These are phyloP conservation scores for Neurospora sp. DNA, from an alignment of 495 filamentous ascomycete species.

Conservation along the genomic window DNA sequence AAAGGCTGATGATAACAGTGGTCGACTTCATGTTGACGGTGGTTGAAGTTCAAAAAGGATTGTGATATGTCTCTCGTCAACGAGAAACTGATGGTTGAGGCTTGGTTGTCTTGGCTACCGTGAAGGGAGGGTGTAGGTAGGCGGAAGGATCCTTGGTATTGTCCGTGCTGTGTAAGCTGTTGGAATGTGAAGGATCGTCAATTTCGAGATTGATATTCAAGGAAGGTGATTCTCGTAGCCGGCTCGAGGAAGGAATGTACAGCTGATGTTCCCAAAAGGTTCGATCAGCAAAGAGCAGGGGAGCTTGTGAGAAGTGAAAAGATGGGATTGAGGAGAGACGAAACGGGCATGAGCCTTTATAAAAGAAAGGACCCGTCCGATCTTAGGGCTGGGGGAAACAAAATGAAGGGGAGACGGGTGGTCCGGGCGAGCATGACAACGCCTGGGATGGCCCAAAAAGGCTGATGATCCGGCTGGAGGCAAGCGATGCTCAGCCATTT, in stretches of 20 bases:
- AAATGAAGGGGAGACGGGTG: not conserved
- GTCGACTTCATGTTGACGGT: constrained; percentile 38
- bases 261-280: constrained; percentile 11
- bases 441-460: not conserved
- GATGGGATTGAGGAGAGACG: not conserved
- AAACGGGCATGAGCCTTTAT: constrained; percentile 6
- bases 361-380: not conserved
- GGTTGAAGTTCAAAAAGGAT: not conserved
- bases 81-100: not conserved
- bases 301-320: constrained; percentile 12
- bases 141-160: not conserved
- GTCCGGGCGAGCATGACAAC: not conserved
- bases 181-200: not conserved
- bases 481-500: constrained; percentile 2
- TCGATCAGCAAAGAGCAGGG: constrained; percentile 12
- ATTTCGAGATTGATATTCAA: constrained; percentile 2
- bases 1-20: constrained; percentile 27
- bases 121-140: constrained; percentile 1
- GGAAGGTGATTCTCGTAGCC: constrained; percentile 25
- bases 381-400: not conserved
- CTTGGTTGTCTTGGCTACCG: not conserved
- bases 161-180: not conserved
- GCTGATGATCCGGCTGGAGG: not conserved
- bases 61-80: not conserved
- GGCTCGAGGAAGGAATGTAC: constrained; percentile 31